Percentiles rank a stretch among this genome's conserved stretches.
These are phyloP conservation scores for Aspergillus brasiliensis DNA, from an alignment of 2,329 filamentous ascomycete genomes.

Conservation along the genomic window DNA sequence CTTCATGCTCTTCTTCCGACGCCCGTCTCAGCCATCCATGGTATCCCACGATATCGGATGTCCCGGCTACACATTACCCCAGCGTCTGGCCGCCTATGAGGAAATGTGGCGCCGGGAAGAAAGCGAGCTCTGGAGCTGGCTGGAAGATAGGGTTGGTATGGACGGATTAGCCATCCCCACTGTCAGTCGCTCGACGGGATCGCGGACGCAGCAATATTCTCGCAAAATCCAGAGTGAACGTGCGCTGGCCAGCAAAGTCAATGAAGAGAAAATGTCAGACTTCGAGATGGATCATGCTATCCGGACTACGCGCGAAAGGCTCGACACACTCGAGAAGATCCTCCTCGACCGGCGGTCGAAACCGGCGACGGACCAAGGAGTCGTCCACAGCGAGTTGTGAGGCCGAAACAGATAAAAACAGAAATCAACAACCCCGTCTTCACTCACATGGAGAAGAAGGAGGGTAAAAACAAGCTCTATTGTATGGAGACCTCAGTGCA, in stretches of 20 bases:
- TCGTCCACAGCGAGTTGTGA: constrained; percentile 29
- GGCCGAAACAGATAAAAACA: not conserved
- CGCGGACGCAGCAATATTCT: constrained; percentile 48
- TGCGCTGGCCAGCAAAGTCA: constrained; percentile 58
- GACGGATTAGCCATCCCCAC: constrained; percentile 54
- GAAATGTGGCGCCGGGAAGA: constrained; percentile 90
- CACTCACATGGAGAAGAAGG: not conserved
- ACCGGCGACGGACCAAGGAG: constrained; percentile 18
- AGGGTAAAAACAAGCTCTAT: not conserved
- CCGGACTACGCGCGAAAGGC: constrained; percentile 79
- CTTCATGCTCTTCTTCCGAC: constrained; percentile 71
- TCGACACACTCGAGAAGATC: constrained; percentile 74
- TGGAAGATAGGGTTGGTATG: constrained; percentile 81
- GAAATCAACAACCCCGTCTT: not conserved
- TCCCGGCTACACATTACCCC: constrained; percentile 52
- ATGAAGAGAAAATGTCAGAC: constrained; percentile 70
- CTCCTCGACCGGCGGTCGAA: constrained; percentile 59
- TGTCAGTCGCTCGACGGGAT: constrained; percentile 25
- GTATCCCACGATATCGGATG: constrained; percentile 42
- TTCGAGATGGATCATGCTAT: constrained; percentile 79
- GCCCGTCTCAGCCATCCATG: constrained; percentile 35
- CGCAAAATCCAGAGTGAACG: constrained; percentile 38
- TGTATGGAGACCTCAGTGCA: not conserved
- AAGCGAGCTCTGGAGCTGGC: constrained; percentile 87
- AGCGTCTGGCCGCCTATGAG: constrained; percentile 81